These are phyloP conservation scores for Chaetomium sp. DNA, from an alignment of 2,329 filamentous ascomycete genomes.

Conservation along the genomic window DNA sequence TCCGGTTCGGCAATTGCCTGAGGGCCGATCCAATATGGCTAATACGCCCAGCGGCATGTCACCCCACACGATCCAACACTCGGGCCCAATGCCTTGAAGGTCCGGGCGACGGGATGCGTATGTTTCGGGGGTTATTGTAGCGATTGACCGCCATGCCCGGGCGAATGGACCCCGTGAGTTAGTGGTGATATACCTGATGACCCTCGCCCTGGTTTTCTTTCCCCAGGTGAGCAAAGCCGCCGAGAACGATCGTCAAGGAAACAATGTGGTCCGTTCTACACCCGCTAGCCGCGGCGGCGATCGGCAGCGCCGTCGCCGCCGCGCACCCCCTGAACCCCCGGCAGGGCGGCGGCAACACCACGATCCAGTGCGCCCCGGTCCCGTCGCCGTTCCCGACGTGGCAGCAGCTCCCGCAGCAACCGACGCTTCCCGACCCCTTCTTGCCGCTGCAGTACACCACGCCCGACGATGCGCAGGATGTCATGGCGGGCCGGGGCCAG, in stretches of 20 bases:
- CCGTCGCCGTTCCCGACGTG: conserved; percentile 42
- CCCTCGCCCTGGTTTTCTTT: neutral
- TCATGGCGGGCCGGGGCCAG: conserved; percentile 45
- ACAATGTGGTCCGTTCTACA: neutral
- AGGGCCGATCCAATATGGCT: conserved; percentile 28
- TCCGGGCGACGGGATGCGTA: conserved; percentile 25
- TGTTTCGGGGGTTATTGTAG: conserved; percentile 17
- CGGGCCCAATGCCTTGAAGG: neutral
- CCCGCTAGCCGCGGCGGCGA: conserved; percentile 20
- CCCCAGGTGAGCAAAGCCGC: neutral
- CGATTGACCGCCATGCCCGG: conserved; percentile 2
- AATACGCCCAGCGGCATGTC: conserved; percentile 18
- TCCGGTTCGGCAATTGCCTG: conserved; percentile 33
- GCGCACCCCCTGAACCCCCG: conserved; percentile 12
- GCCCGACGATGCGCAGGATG: conserved; percentile 42
- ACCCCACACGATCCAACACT: conserved; percentile 16
- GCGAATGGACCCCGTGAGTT: neutral
- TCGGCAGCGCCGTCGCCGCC: conserved; percentile 6
- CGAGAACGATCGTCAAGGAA: neutral
- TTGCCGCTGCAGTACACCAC: conserved; percentile 45
- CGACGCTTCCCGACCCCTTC: conserved; percentile 49
- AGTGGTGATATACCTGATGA: conserved; percentile 17
- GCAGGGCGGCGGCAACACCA: conserved; percentile 20
- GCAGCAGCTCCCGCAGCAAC: conserved; percentile 42
- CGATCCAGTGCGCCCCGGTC: conserved; percentile 34